These are phyloP conservation scores for Ophiostoma piceae DNA, from an alignment of 2,329 filamentous ascomycete genomes.

Conservation along the genomic window DNA sequence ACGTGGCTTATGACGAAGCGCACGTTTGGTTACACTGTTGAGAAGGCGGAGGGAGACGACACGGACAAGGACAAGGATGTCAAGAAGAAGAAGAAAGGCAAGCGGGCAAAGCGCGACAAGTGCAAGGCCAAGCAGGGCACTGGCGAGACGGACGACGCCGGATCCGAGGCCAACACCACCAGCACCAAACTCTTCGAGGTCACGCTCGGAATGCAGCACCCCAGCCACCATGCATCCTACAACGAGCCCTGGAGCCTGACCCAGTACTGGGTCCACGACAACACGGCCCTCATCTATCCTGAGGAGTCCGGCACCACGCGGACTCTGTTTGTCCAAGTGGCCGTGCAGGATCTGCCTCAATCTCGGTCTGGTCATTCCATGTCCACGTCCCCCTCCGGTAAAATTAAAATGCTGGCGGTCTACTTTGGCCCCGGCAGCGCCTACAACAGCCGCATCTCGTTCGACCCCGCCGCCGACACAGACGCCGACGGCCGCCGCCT, in stretches of 20 bases:
- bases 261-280: background rate
- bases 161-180: background rate
- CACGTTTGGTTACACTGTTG: background rate
- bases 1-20: constrained; percentile 19
- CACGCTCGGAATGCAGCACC: constrained; percentile 14
- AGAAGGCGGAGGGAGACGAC: background rate
- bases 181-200: background rate
- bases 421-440: constrained; percentile 17
- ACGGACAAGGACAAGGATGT: background rate
- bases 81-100: background rate
- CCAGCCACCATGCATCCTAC: constrained; percentile 21
- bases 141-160: background rate
- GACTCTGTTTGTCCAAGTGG: constrained; percentile 22
- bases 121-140: background rate
- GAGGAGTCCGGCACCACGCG: constrained; percentile 23
- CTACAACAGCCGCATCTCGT: constrained; percentile 5
- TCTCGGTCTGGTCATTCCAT: background rate
- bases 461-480: constrained; percentile 8
- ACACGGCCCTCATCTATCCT: background rate
- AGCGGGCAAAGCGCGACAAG: background rate
- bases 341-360: background rate
- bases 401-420: background rate
- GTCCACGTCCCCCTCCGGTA: too few relatives aligned
- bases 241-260: constrained; percentile 18
- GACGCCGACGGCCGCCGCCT: background rate